phyloP scores from a whole-genome alignment of 768 basidiomycete species.

The Auricularia heimuer region DNA sequence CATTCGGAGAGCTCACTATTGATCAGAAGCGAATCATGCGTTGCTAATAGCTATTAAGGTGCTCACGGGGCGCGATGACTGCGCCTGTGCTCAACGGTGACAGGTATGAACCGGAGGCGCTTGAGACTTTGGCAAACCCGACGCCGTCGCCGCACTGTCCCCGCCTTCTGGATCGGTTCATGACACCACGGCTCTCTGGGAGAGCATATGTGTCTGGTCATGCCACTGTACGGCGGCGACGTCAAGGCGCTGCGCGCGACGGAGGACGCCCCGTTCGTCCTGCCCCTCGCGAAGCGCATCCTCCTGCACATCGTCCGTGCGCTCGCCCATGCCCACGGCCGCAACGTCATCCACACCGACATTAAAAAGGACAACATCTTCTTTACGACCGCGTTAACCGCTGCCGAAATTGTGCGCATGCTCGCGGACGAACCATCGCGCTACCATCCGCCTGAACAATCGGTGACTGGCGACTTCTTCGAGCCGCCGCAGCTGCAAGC shows the following conservation, averaged over 20 bases:
- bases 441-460: slow-evolving; percentile 2
- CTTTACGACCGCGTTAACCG: not conserved
- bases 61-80: slow-evolving; percentile 5
- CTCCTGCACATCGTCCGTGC: slow-evolving; percentile 5
- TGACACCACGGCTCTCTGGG: not conserved
- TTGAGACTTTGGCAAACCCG: not conserved
- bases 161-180: slow-evolving; percentile 4
- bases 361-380: slow-evolving; percentile 2
- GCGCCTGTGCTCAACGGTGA: not conserved
- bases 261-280: not conserved
- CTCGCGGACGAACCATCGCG: slow-evolving; percentile 2
- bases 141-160: slow-evolving; percentile 4
- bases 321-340: slow-evolving; percentile 3
- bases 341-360: slow-evolving; percentile 7
- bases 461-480: not conserved
- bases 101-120: not conserved
- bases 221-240: slow-evolving; percentile 7
- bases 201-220: slow-evolving; percentile 7
- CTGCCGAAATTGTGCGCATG: not conserved
- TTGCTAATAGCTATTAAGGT: slow-evolving; percentile 10
- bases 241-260: slow-evolving; percentile 1
- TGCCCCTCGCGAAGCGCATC: slow-evolving; percentile 7
- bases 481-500: not conserved
- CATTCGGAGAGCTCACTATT: not conserved
- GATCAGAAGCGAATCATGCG: slow-evolving; percentile 5